A percentile compares a stretch with the other conserved stretches of the same genome.
These are phyloP conservation scores for Nemophila menziesii DNA, from an alignment of 257 asterid genomes.

Conservation along the genomic window DNA sequence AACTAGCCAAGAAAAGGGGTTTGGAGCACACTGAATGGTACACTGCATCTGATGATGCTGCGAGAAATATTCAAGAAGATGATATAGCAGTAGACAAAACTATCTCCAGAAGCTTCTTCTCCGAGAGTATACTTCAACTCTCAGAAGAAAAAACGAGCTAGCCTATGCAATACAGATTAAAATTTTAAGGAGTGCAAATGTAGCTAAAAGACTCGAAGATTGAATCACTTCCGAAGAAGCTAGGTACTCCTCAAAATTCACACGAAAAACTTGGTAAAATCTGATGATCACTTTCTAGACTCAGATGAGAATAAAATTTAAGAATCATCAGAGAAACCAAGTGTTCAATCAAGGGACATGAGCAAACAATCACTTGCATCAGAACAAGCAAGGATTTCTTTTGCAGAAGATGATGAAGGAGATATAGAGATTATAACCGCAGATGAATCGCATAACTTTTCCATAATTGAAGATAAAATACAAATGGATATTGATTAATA, in stretches of 20 bases:
- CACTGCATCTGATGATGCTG: not conserved
- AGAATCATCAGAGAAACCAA: not conserved
- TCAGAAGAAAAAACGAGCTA: constrained; percentile 34
- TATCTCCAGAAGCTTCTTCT: constrained; percentile 22
- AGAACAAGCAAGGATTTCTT: constrained; percentile 14
- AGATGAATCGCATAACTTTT: constrained; percentile 16
- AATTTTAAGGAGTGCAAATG: constrained; percentile 32
- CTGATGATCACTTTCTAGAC: constrained; percentile 3
- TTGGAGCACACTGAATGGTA: too few relatives aligned
- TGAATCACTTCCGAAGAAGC: constrained; percentile 22
- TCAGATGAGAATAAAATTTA: constrained; percentile 1
- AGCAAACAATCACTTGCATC: constrained; percentile 3
- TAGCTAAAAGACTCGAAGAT: constrained; percentile 32
- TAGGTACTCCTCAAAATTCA: constrained; percentile 8
- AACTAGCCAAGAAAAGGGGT: too few relatives aligned
- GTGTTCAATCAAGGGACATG: constrained; percentile 1
- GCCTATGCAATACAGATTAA: constrained; percentile 31
- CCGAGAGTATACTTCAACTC: constrained; percentile 27
- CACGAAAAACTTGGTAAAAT: too few relatives aligned
- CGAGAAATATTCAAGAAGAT: not conserved
- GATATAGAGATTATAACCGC: not conserved
- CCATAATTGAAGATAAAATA: constrained; percentile 38
- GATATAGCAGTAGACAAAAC: constrained; percentile 7
- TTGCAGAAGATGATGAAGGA: constrained; percentile 12
- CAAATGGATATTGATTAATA: constrained; percentile 34